Evolutionary conservation across 2,329 filamentous ascomycete genomes (phyloP), one percentile per base, ranked within the genome.

Genomic region (Aspergillus versicolor): DNA sequence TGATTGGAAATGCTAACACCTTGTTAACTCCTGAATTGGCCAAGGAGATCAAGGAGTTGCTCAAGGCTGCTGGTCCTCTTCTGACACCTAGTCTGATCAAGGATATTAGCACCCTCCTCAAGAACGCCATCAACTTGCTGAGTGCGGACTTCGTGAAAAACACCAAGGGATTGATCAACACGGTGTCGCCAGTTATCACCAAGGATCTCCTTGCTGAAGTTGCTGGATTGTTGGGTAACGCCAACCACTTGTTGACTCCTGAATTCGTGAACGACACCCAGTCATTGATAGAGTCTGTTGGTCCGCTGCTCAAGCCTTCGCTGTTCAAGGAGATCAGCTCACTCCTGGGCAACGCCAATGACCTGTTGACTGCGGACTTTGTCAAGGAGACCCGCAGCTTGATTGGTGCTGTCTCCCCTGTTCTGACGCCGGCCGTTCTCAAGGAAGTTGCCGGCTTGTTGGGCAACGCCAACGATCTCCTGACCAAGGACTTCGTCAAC

Each of bases 351-450:
- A 68, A 69, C 13, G 68, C 63, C 46, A 67, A 66, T 40, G 60
- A 68, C 56, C 57, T 75, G 42, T 60, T 75, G 60, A 65, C 71
- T 21, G 57, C 70, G 42, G 57, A 70, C 24, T 68, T 68, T 30
- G 67, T 69, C 24, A 48, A 65, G 22, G 59, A 67, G 24, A 65
- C 62, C 27, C 64, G 65, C 49, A 58, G 58, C 8, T 51, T 70
- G 34, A 61, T 68, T 45, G 54, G 49, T 19, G 54, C 52, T 19
- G 58, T 64, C 17, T 54, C 54, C 8, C 62, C 62, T 37, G 34
- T 64, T 5, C 34, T 68, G 11, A 66, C 57, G 7, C 61, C 64
- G 6, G 62, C 52, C 4, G 24, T 67, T n/a, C 59, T 69, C 43
- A 60, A 61, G 30, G 45, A 66, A 30, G 57, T 68, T 21, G 49